Evolutionary conservation across 202 grass and related monocot species (phyloP), one percentile per base, ranked within the genome.

Genomic region (Panicum virgatum): DNA sequence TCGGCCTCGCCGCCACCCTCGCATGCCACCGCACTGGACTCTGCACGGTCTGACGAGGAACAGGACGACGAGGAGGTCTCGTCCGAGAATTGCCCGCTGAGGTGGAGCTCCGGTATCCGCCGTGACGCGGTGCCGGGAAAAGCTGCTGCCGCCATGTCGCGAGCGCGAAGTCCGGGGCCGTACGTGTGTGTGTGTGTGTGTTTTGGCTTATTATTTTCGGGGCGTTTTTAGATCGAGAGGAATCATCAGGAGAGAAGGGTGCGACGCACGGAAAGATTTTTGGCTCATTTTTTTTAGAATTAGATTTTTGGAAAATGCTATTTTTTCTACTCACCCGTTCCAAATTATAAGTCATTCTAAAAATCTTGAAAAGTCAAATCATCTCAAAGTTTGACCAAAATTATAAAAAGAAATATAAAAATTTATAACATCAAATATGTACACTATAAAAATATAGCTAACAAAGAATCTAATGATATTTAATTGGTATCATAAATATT

Each of bases 71-170:
- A 79, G 18, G 77, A 75, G 5, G 53, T 23, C 64, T 11, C 26
- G 1, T 38, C 7, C 16, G 65, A 77, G 64, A 69, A 54, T 42
- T 9, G 25, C 25, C 25, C 16, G 5, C 37, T 15, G 34, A 5
- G 19, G 19, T 7, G 32, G 72, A 23, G 23, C 16, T 56, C 72
- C 6, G 20, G 43, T 9, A 36, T 13, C 46, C 23, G 18, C 44
- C 47, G 45, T 56, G 36, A 37, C 12, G 62, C 38, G 29, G 72
- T 20, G 40, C 14, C 52, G 61, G 71, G 63, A 32, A 54, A 62
- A 15, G 72, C 53, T 19, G 36, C 25, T 2, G 73, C 73, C 86
- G 73, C 65, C 85, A 87, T 77, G 54, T 63, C 44, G 63, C 22
- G 40, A 75, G 51, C n/a, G 52, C 22, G 26, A 19, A 22, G 32